Percentiles rank a stretch among this genome's conserved stretches.
These are phyloP conservation scores for Amborella trichopoda DNA, from an alignment of 164 flowering plant species.

Conservation along the genomic window DNA sequence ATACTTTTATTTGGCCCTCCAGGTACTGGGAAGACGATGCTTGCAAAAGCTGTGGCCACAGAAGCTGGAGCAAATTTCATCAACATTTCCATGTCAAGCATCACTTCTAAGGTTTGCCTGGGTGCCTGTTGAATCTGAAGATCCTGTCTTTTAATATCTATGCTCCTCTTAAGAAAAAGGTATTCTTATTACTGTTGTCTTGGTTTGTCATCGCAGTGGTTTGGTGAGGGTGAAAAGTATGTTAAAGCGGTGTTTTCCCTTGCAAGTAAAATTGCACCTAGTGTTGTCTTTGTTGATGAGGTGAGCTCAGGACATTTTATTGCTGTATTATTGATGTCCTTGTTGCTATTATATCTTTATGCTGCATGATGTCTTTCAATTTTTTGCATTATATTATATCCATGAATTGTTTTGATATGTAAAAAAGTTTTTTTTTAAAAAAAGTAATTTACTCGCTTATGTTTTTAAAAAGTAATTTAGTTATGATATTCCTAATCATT, in stretches of 20 bases:
- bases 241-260: conserved; percentile 92
- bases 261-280: conserved; percentile 93
- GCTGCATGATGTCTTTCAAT: too few species aligned
- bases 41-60: conserved; percentile 94
- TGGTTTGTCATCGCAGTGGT: conserved; percentile 44
- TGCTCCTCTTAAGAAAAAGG: too few species aligned
- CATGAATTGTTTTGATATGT: too few species aligned
- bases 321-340: too few species aligned
- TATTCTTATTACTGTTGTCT: neutral
- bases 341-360: neutral
- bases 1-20: conserved; percentile 94
- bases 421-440: too few species aligned
- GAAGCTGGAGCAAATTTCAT: conserved; percentile 99
- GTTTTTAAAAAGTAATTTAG: too few species aligned
- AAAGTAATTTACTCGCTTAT: too few species aligned
- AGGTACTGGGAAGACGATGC: conserved; percentile 98
- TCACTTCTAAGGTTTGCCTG: conserved; percentile 63
- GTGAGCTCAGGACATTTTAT: conserved; percentile 20
- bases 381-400: too few species aligned
- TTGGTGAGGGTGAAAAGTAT: conserved; percentile 97
- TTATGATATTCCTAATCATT: too few species aligned
- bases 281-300: conserved; percentile 94
- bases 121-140: neutral
- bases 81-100: conserved; percentile 95
- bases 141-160: neutral